phyloP scores from a whole-genome alignment of 768 basidiomycete species.

The Psilocybe azurescens region DNA sequence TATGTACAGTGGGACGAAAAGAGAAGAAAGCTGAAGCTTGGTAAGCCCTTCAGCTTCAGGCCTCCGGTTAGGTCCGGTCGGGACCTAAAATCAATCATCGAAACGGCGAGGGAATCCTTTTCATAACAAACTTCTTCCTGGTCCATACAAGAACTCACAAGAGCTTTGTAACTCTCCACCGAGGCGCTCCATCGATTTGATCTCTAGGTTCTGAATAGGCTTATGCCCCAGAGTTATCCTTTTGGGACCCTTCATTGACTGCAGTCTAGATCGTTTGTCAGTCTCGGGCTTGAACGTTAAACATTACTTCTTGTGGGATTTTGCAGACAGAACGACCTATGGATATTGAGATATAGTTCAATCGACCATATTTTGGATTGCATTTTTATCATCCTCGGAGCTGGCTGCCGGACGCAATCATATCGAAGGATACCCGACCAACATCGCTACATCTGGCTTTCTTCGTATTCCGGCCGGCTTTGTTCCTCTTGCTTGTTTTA shows the following conservation, averaged over 20 bases:
- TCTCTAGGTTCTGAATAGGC: not conserved
- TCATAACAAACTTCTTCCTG: not conserved
- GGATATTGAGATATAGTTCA: too few species aligned
- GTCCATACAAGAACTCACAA: not conserved
- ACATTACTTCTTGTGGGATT: not conserved
- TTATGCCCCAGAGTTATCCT: not conserved
- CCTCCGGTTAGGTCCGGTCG: not conserved
- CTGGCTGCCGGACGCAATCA: not conserved
- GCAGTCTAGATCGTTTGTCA: not conserved
- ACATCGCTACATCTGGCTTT: constrained; percentile 4
- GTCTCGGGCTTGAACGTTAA: not conserved
- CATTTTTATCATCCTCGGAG: too few species aligned
- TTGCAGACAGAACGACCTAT: too few species aligned
- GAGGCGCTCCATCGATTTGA: not conserved
- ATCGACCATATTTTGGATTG: too few species aligned
- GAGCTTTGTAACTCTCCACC: not conserved
- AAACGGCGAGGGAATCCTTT: not conserved
- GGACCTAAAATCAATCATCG: not conserved
- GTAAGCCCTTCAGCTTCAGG: not conserved
- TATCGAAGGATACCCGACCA: not conserved
- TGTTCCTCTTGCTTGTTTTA: constrained; percentile 11
- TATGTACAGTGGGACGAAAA: too few species aligned
- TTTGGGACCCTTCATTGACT: not conserved
- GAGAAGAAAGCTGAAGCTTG: not conserved
- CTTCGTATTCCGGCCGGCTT: not conserved